Evolutionary conservation across 108 stramenopile species (phyloP).

Genomic region (Nitzschia putrida): DNA sequence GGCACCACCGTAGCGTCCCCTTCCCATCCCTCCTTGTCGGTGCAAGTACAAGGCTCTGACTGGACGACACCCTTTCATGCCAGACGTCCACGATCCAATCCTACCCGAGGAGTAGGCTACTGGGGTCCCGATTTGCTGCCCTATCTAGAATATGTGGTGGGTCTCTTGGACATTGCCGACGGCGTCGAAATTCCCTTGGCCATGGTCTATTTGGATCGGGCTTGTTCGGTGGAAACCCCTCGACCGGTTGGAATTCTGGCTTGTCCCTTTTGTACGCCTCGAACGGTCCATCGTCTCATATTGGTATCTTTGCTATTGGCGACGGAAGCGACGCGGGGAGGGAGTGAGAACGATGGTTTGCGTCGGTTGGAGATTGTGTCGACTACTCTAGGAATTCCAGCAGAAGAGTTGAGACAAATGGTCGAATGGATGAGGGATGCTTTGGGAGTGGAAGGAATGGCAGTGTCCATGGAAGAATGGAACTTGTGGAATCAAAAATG

Average conservation of each 20-base stretch:
- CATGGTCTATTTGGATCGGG: slow-evolving; percentile 58
- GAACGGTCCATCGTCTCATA: slow-evolving; percentile 49
- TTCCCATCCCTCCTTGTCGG: neutral
- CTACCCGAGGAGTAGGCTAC: slow-evolving; percentile 9
- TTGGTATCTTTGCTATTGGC: slow-evolving; percentile 36
- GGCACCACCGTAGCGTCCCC: slow-evolving; percentile 29
- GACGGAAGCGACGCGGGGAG: slow-evolving; percentile 18
- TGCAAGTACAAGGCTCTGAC: no score
- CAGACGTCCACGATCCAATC: slow-evolving; percentile 14
- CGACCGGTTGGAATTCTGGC: slow-evolving; percentile 31
- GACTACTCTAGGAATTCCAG: slow-evolving; percentile 34
- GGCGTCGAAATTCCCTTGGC: slow-evolving; percentile 35
- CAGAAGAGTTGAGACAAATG: slow-evolving; percentile 28
- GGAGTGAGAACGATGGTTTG: neutral
- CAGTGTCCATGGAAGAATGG: slow-evolving; percentile 24
- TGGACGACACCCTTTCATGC: slow-evolving; percentile 46
- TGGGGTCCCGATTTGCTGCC: slow-evolving; percentile 51
- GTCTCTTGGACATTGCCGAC: slow-evolving; percentile 23
- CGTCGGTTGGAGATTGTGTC: neutral
- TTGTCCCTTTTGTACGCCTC: slow-evolving; percentile 45
- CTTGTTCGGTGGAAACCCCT: slow-evolving; percentile 49
- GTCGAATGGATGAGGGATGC: slow-evolving; percentile 40
- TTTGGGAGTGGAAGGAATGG: slow-evolving; percentile 34
- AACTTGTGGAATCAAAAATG: slow-evolving; percentile 25
- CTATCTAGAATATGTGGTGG: slow-evolving; percentile 32